Percentiles rank a stretch among this genome's conserved stretches.
phyloP scores from a whole-genome alignment of 2,329 filamentous ascomycete genomes.

The Colletotrichum neosansevieriae region DNA sequence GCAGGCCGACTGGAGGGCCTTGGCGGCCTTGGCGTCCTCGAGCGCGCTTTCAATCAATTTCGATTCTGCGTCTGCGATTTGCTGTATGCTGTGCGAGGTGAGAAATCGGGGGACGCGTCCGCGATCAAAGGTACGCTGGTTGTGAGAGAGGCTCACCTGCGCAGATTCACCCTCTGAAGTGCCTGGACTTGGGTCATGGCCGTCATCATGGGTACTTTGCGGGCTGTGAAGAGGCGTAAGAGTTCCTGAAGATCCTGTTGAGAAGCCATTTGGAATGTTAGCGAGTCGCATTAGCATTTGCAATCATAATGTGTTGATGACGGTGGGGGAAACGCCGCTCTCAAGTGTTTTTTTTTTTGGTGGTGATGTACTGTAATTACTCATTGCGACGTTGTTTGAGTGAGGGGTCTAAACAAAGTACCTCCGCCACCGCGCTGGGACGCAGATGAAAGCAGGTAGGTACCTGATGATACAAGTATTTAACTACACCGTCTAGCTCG shows the following conservation, averaged over 20 bases:
- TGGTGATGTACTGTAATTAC: too few relatives aligned
- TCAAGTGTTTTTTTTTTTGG: too few relatives aligned
- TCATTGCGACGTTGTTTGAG: too few relatives aligned
- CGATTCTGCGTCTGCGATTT: slow-evolving; percentile 64
- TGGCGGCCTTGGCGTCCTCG: slow-evolving; percentile 62
- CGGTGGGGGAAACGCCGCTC: too few relatives aligned
- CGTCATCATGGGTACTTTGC: slow-evolving; percentile 69
- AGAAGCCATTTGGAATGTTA: slow-evolving; percentile 59
- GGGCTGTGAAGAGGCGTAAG: slow-evolving; percentile 69
- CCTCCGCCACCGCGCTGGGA: too few relatives aligned
- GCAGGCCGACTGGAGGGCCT: slow-evolving; percentile 65
- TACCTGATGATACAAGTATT: too few relatives aligned
- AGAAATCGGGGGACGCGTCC: neutral
- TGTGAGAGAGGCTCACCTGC: slow-evolving; percentile 58
- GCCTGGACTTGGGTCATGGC: slow-evolving; percentile 70
- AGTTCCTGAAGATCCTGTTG: slow-evolving; percentile 72
- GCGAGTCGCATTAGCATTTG: neutral
- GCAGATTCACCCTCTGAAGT: slow-evolving; percentile 65
- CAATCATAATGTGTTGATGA: neutral
- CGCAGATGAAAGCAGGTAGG: too few relatives aligned
- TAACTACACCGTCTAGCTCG: too few relatives aligned
- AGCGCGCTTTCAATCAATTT: slow-evolving; percentile 60
- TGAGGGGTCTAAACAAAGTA: too few relatives aligned
- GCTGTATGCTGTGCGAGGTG: slow-evolving; percentile 57
- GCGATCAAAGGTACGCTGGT: too few relatives aligned